Conservation (phyloP, 2,329 filamentous ascomycete species). For the Talaromyces amestolkiae region DNA sequence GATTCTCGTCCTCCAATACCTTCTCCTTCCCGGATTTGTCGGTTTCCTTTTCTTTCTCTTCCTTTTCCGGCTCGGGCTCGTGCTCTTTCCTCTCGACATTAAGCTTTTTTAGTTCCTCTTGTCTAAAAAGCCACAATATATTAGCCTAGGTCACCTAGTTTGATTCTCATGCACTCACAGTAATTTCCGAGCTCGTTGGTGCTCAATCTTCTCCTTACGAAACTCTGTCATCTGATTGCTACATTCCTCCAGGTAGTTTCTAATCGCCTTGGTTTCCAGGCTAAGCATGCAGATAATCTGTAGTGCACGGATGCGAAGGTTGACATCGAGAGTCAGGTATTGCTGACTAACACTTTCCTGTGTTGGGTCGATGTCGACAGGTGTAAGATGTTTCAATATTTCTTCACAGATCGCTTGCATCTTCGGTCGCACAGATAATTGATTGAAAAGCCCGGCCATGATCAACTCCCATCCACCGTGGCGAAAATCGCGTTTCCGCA, state of each 20-base stretch:
- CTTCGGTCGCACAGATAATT: conserved; percentile 73
- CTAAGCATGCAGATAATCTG: conserved; percentile 85
- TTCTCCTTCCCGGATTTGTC: conserved; percentile 15
- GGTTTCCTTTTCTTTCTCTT: conserved; percentile 42
- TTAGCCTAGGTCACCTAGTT: not conserved
- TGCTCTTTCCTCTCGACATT: conserved; percentile 49
- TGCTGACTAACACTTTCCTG: conserved; percentile 69
- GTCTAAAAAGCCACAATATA: conserved; percentile 24
- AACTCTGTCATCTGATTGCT: conserved; percentile 91
- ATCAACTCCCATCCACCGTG: conserved; percentile 91
- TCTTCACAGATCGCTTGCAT: conserved; percentile 72
- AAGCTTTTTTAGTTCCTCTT: conserved; percentile 47
- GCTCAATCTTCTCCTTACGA: conserved; percentile 92
- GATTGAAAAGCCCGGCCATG: conserved; percentile 79
- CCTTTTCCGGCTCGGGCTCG: conserved; percentile 47
- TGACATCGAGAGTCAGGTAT: conserved; percentile 76
- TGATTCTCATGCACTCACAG: conserved; percentile 45
- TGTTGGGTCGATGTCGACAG: conserved; percentile 70
- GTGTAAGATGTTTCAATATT: conserved; percentile 76
- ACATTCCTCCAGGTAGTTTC: conserved; percentile 86
- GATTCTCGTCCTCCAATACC: conserved; percentile 9
- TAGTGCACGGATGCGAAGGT: conserved; percentile 73
- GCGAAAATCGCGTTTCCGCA: conserved; percentile 78
- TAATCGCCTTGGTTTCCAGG: conserved; percentile 78
- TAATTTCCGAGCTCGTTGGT: conserved; percentile 72